phyloP scores from a whole-genome alignment of 2,329 filamentous ascomycete species.

The Penicillium brevicompactum region DNA sequence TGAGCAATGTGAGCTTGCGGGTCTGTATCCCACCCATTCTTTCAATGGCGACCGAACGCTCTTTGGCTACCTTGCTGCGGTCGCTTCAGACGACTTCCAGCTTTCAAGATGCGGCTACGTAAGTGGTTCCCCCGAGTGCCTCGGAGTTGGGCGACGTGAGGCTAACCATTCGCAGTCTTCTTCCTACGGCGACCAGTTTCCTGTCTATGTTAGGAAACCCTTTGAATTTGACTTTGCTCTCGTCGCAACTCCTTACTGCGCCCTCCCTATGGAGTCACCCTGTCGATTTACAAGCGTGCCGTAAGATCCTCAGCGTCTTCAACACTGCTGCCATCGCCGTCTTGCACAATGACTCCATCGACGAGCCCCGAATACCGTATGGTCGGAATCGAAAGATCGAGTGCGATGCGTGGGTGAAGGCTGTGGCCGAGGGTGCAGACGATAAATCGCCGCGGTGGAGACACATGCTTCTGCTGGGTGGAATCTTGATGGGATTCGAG shows the following conservation, averaged over 20 bases:
- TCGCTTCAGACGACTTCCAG: constrained; percentile 62
- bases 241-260: constrained; percentile 60
- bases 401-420: constrained; percentile 60
- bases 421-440: constrained; percentile 62
- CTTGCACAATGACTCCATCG: constrained; percentile 48
- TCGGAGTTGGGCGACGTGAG: constrained; percentile 12
- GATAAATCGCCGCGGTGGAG: constrained; percentile 72
- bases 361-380: constrained; percentile 38
- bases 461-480: constrained; percentile 78
- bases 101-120: constrained; percentile 63
- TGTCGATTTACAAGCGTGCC: constrained; percentile 58
- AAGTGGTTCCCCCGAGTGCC: constrained; percentile 21
- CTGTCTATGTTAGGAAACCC: constrained; percentile 59
- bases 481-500: constrained; percentile 76
- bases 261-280: constrained; percentile 60
- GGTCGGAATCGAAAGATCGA: constrained; percentile 54
- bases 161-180: constrained; percentile 43
- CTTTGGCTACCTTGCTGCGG: constrained; percentile 61
- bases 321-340: constrained; percentile 61
- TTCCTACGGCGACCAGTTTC: constrained; percentile 54
- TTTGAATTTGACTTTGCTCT: constrained; percentile 62
- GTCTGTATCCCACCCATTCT: constrained; percentile 4
- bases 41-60: constrained; percentile 61
- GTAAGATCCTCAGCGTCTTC: constrained; percentile 62
- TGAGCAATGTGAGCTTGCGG: constrained; percentile 20